These are phyloP conservation scores for Vigna hirtella DNA, from an alignment of 306 rosid species.

Conservation along the genomic window DNA sequence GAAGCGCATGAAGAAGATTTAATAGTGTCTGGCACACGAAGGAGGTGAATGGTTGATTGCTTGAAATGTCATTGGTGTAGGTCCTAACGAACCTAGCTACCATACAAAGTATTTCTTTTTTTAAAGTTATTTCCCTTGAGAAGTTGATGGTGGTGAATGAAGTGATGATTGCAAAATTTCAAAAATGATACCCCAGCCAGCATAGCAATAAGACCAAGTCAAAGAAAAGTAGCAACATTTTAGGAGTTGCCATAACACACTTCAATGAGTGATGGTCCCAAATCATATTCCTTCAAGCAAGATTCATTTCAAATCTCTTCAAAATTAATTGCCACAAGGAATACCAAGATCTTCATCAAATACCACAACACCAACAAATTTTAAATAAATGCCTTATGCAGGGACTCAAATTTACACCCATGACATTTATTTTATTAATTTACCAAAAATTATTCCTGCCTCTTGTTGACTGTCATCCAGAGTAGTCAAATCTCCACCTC, in stretches of 20 bases:
- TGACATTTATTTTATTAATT: not conserved
- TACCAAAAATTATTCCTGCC: no score
- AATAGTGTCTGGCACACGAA: not conserved
- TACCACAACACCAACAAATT: not conserved
- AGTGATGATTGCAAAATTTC: not conserved
- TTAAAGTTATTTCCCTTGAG: not conserved
- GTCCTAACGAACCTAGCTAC: not conserved
- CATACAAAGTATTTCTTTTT: not conserved
- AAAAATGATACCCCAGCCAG: not conserved
- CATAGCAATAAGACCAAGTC: conserved; percentile 14
- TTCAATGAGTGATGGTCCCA: conserved; percentile 5
- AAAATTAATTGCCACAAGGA: not conserved
- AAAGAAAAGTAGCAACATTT: not conserved
- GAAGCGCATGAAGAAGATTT: not conserved
- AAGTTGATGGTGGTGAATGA: not conserved
- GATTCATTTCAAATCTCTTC: not conserved
- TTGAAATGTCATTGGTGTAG: not conserved
- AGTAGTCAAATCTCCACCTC: no score
- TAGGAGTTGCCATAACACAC: not conserved
- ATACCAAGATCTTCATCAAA: not conserved
- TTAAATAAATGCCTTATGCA: not conserved
- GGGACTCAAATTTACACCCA: not conserved
- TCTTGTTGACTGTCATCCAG: no score
- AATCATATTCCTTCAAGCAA: conserved; percentile 5
- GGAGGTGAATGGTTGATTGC: not conserved